Percentiles rank a stretch among this genome's conserved stretches.
Evolutionary conservation across 2,329 filamentous ascomycete genomes (phyloP).

Genomic region (Tolypocladium paradoxum): DNA sequence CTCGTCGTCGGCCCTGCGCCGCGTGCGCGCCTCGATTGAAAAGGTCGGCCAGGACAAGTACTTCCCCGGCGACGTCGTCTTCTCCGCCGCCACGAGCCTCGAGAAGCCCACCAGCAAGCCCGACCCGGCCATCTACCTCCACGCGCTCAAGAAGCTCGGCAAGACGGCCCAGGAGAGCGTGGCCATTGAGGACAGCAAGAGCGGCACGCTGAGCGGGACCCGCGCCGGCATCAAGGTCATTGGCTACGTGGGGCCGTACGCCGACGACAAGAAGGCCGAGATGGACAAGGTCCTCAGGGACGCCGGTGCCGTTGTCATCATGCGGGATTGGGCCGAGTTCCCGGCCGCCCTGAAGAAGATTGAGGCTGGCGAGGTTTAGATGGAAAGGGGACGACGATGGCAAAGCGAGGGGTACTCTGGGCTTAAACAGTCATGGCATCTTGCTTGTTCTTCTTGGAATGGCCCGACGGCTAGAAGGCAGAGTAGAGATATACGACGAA

Average conservation of each 20-base stretch:
- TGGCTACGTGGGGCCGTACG: conserved; percentile 76
- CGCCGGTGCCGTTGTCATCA: conserved; percentile 52
- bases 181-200: conserved; percentile 83
- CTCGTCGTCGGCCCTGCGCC: conserved; percentile 65
- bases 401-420: background rate
- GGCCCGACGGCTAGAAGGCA: background rate
- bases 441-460: background rate
- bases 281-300: conserved; percentile 53
- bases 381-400: background rate
- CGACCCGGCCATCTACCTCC: conserved; percentile 78
- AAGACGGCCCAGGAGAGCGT: conserved; percentile 62
- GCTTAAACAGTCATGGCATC: background rate
- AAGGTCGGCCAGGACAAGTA: conserved; percentile 72
- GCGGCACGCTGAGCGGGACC: conserved; percentile 62
- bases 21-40: conserved; percentile 66
- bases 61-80: conserved; percentile 66
- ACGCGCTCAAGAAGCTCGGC: conserved; percentile 63
- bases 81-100: conserved; percentile 72
- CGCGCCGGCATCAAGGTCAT: conserved; percentile 71
- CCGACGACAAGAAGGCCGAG: conserved; percentile 46
- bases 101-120: conserved; percentile 78
- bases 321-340: conserved; percentile 49
- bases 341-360: conserved; percentile 34
- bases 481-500: conserved; percentile 12
- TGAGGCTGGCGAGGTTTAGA: conserved; percentile 25